phyloP scores from a whole-genome alignment of 2,329 filamentous ascomycete species.

The Pseudogymnoascus sp. region DNA sequence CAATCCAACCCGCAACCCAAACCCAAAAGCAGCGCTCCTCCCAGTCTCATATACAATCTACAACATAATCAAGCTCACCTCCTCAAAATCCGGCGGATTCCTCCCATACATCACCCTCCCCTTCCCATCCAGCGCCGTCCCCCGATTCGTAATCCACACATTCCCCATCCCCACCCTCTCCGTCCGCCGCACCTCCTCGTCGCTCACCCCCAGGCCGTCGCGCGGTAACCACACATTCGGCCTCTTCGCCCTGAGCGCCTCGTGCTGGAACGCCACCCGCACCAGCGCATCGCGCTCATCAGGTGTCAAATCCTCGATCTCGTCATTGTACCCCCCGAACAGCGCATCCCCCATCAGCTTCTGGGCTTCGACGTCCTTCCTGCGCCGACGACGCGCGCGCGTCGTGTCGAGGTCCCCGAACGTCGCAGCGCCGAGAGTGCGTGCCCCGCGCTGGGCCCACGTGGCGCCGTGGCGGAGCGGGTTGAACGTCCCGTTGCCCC shows the following conservation, averaged over 20 bases:
- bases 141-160: slow-evolving; percentile 89
- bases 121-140: slow-evolving; percentile 76
- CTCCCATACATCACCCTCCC: slow-evolving; percentile 74
- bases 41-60: slow-evolving; percentile 31
- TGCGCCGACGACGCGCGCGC: background rate
- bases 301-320: slow-evolving; percentile 84
- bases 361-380: slow-evolving; percentile 63
- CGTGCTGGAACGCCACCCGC: slow-evolving; percentile 80
- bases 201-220: slow-evolving; percentile 78
- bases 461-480: background rate
- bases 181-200: slow-evolving; percentile 78
- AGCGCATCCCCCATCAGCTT: slow-evolving; percentile 64
- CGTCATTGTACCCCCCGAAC: slow-evolving; percentile 65
- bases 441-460: slow-evolving; percentile 16
- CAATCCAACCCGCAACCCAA: background rate
- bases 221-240: slow-evolving; percentile 89
- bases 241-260: slow-evolving; percentile 69
- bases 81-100: slow-evolving; percentile 82
- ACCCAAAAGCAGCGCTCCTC: background rate
- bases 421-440: background rate
- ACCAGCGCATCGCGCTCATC: slow-evolving; percentile 82
- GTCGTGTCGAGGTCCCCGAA: background rate
- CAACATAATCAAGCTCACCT: slow-evolving; percentile 76
- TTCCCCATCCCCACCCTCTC: slow-evolving; percentile 41
- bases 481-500: slow-evolving; percentile 23